phyloP scores from a whole-genome alignment of 257 asterid species.

The Parsonsia alboflavescens region DNA sequence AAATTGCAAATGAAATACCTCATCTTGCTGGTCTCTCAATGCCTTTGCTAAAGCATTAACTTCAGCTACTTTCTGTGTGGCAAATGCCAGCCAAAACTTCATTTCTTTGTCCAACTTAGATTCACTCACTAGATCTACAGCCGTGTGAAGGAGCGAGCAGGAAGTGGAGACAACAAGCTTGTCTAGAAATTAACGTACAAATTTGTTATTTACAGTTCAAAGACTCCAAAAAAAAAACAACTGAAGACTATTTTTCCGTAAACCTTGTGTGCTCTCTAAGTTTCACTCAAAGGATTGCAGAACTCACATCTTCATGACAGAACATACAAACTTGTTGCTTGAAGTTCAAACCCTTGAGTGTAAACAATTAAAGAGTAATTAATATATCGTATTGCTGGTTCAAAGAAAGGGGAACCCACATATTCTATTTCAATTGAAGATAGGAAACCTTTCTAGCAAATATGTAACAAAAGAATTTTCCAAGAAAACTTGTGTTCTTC shows the following conservation, averaged over 20 bases:
- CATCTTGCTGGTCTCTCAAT: slow-evolving; percentile 64
- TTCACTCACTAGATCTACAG: slow-evolving; percentile 83
- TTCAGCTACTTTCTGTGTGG: slow-evolving; percentile 90
- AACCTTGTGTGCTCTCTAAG: not conserved
- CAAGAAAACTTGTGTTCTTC: too few species aligned
- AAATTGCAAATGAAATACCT: slow-evolving; percentile 36
- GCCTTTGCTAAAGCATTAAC: slow-evolving; percentile 95
- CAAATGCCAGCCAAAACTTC: slow-evolving; percentile 95
- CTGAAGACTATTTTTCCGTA: too few species aligned
- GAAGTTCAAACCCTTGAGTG: not conserved
- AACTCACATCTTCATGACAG: not conserved
- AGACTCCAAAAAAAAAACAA: not conserved
- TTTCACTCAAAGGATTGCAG: not conserved
- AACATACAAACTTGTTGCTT: too few species aligned
- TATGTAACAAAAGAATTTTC: too few species aligned
- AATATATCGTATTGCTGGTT: not conserved
- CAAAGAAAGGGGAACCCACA: not conserved
- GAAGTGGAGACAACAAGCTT: slow-evolving; percentile 96
- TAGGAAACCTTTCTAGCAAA: not conserved
- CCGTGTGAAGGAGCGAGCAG: slow-evolving; percentile 87
- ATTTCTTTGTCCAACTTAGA: slow-evolving; percentile 81
- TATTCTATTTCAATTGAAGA: not conserved
- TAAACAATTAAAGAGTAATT: not conserved
- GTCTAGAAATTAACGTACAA: slow-evolving; percentile 31
- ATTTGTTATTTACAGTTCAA: not conserved